These are phyloP conservation scores for Penicillium sp. DNA, from an alignment of 2,329 filamentous ascomycete species.

Conservation along the genomic window DNA sequence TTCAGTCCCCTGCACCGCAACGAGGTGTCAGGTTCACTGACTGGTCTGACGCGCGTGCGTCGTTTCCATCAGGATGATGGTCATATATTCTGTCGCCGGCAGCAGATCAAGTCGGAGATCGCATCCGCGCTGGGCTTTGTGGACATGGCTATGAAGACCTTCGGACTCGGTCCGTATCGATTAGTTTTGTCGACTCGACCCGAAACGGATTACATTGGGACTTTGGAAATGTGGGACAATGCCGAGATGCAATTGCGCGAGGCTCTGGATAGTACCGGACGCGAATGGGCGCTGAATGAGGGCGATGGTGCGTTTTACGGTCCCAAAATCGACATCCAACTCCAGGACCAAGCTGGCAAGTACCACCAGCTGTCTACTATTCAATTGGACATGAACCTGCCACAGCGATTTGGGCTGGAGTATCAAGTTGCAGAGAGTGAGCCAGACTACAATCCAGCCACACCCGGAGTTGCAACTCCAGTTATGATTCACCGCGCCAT, in stretches of 20 bases:
- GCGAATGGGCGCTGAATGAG: constrained; percentile 70
- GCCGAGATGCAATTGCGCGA: constrained; percentile 65
- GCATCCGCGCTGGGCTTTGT: constrained; percentile 71
- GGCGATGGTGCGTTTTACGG: constrained; percentile 90
- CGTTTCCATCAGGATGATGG: constrained; percentile 89
- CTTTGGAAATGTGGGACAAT: constrained; percentile 63
- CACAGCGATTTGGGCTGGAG: constrained; percentile 73
- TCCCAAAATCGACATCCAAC: constrained; percentile 84
- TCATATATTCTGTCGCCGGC: constrained; percentile 81
- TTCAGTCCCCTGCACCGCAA: constrained; percentile 86
- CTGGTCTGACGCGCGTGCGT: constrained; percentile 77
- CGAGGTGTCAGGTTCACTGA: constrained; percentile 76
- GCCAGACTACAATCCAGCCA: constrained; percentile 38
- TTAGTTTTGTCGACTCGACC: constrained; percentile 77
- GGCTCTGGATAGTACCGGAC: constrained; percentile 62
- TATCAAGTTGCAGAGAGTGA: constrained; percentile 58
- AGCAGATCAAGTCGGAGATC: constrained; percentile 73
- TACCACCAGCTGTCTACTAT: constrained; percentile 87
- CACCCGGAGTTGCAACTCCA: constrained; percentile 61
- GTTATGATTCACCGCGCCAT: constrained; percentile 85
- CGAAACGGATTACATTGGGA: constrained; percentile 72
- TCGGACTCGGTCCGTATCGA: constrained; percentile 69
- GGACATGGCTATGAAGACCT: constrained; percentile 65
- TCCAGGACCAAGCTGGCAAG: constrained; percentile 76
- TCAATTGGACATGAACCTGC: constrained; percentile 86